Evolutionary conservation across 345 rosid species (phyloP).

Genomic region (Geranium brycei): DNA sequence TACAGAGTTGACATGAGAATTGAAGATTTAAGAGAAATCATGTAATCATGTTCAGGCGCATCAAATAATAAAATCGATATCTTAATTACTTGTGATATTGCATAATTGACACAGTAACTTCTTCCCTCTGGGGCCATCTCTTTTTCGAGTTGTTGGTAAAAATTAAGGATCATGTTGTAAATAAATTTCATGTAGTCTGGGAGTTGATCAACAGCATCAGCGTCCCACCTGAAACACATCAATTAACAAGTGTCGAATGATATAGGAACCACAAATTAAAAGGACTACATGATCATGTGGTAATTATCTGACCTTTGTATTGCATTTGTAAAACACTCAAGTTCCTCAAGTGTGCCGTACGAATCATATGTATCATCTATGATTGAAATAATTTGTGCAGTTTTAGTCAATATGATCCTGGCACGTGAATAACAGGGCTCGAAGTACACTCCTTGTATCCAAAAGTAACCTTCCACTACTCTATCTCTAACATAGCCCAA

Average conservation of each 20-base stretch:
- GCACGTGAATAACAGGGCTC: neutral
- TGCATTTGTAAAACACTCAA: neutral
- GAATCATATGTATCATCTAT: conserved; percentile 5
- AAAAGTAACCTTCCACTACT: neutral
- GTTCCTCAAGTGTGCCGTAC: conserved; percentile 3
- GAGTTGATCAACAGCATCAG: neutral
- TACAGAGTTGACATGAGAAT: no score
- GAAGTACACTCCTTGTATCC: neutral
- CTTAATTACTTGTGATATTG: no score
- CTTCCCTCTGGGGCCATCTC: conserved; percentile 1
- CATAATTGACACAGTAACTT: neutral
- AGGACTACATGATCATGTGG: no score
- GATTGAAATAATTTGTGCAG: neutral
- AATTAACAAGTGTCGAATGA: no score
- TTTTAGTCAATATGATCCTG: neutral
- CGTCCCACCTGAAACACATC: conserved; percentile 1
- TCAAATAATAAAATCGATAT: no score
- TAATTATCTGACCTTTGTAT: neutral
- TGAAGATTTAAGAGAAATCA: no score
- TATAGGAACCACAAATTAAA: no score
- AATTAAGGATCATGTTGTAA: neutral
- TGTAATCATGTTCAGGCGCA: no score
- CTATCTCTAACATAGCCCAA: neutral
- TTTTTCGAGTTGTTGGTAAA: neutral
- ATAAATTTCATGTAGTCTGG: conserved; percentile 8